Base-by-base conservation (phyloP, 2,329 filamentous ascomycete genomes). In the Mariannaea elegans region DNA sequence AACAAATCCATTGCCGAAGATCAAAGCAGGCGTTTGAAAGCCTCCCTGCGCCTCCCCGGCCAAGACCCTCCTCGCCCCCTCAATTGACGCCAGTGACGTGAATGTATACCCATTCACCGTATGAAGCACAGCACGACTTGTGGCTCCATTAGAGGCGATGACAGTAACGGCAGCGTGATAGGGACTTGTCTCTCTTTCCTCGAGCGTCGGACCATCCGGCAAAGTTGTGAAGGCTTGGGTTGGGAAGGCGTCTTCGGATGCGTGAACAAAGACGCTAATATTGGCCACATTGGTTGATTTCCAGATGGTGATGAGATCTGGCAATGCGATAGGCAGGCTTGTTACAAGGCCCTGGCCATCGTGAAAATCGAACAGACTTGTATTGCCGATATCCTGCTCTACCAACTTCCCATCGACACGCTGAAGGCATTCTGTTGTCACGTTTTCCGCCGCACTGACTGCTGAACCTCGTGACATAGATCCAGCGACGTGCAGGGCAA, bases 21-120 rank as follows among this genome's bases (percentile, higher is more conserved):
- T 13, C 12, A 13, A 8, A 16, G 32, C 46, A 18, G 46, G 46
- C 10, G 46, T 38, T n/a, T 49, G 46, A 29, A 49, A 49, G 1
- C 46, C 46, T 14, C 3, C 19, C 19, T 4, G 31, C 5, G 14
- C 4, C 2, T 19, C 13, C n/a, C 31, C 46, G 7, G 3, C 14
- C 21, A 49, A 19, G 14, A 39, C 45, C 18, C 19, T 27, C 14
- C 19, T 38, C 14, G 32, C 46, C 13, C 31, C 46, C 21, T 49
- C 46, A 0, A 23, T 32, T n/a, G 46, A 49, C 16, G 46, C 46
- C 2, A 49, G 9, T 13, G 19, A 27, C 2, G 46, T 49, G 12
- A 39, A 49, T 10, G 46, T 49, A 21, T 49, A 49, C 9, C 46
- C 46, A 12, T 49, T 49, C 14, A 49, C 32, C 21, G 46, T 49